A percentile compares a stretch with the other conserved stretches of the same genome.
Conservation (phyloP, 495 filamentous ascomycete species). For the Annulohypoxylon moriforme region DNA sequence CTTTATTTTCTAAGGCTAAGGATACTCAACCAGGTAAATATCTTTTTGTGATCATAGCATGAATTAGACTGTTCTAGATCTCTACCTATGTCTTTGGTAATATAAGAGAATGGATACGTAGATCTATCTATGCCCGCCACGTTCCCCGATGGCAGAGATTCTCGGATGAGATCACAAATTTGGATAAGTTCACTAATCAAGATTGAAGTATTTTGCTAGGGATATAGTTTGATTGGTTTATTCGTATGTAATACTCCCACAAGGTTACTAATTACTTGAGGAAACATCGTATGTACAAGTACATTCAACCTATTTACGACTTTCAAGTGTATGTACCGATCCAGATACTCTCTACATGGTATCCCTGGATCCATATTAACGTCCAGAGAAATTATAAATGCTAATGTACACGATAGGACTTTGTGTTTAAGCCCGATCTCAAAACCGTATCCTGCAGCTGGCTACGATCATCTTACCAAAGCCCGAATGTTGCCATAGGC, state of each 20-base stretch:
- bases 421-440: constrained; percentile 8
- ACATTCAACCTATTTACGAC: neutral
- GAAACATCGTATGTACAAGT: neutral
- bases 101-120: neutral
- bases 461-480: neutral
- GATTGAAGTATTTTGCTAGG: neutral
- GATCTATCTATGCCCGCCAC: neutral
- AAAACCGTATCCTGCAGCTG: constrained; percentile 4
- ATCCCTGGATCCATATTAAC: neutral
- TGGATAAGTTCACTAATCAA: neutral
- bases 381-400: neutral
- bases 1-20: neutral
- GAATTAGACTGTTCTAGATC: neutral
- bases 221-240: neutral
- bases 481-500: neutral
- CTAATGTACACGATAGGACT: constrained; percentile 1
- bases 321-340: neutral
- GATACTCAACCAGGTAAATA: neutral
- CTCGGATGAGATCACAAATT: neutral
- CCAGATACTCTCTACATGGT: neutral
- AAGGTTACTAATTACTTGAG: neutral
- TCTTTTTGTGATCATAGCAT: neutral
- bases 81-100: neutral
- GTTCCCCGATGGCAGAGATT: neutral
- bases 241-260: neutral